A percentile compares a stretch with the other conserved stretches of the same genome.
phyloP scores from a whole-genome alignment of 805 yeast species.

The Zygotorulaspora danielsina region DNA sequence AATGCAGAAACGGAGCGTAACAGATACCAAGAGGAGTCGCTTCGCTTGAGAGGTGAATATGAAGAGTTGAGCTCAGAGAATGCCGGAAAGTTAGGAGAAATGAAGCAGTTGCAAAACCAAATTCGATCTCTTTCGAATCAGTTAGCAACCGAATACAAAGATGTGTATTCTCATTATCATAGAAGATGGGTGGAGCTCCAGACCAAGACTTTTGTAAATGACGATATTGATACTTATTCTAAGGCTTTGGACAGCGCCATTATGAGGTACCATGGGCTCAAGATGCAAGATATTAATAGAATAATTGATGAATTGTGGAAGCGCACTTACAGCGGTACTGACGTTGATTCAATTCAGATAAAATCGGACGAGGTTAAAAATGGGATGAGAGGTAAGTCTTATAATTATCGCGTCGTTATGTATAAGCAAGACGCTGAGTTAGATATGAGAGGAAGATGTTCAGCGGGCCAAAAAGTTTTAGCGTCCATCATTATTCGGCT shows the following conservation, averaged over 20 bases:
- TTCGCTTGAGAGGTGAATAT: conserved; percentile 45
- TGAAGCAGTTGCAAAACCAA: conserved; percentile 76
- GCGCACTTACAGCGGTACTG: conserved; percentile 89
- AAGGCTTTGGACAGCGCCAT: conserved; percentile 89
- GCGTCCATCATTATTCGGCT: conserved; percentile 88
- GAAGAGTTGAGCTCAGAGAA: conserved; percentile 57
- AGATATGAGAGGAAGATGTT: conserved; percentile 97
- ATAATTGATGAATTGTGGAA: conserved; percentile 92
- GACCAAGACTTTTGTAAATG: conserved; percentile 68
- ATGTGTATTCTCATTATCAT: conserved; percentile 59
- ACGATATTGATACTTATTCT: conserved; percentile 75
- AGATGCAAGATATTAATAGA: conserved; percentile 89
- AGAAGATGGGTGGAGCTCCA: conserved; percentile 72
- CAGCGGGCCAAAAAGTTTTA: conserved; percentile 95
- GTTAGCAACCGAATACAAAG: conserved; percentile 62
- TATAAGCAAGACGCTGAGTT: conserved; percentile 84
- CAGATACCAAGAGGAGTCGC: conserved; percentile 56
- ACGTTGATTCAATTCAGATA: conserved; percentile 85
- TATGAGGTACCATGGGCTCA: conserved; percentile 83
- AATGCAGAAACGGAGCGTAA: conserved; percentile 60
- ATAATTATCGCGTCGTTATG: conserved; percentile 94
- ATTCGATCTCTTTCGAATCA: conserved; percentile 52
- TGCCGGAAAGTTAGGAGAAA: conserved; percentile 80
- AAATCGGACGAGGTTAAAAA: conserved; percentile 61
- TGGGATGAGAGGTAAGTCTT: conserved; percentile 52